phyloP scores from a whole-genome alignment of 2,329 filamentous ascomycete species.

The Phaeomoniella chlamydospora region DNA sequence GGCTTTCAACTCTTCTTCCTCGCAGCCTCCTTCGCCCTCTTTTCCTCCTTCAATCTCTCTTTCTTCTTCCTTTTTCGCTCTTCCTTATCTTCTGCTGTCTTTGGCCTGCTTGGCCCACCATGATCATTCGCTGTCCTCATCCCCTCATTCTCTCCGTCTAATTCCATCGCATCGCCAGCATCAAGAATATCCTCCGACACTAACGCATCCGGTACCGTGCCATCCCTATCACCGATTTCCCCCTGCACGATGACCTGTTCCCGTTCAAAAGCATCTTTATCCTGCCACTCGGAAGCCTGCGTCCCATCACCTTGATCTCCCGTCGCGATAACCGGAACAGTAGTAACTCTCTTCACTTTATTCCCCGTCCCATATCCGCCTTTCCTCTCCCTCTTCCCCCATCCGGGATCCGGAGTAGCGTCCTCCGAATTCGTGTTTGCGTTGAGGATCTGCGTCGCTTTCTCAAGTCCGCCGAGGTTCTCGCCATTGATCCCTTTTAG shows the following conservation, averaged over 20 bases:
- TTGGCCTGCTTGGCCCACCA: too few relatives aligned
- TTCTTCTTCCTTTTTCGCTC: constrained; percentile 42
- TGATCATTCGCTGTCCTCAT: constrained; percentile 22
- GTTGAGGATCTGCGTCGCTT: constrained; percentile 1
- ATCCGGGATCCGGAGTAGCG: constrained; percentile 1
- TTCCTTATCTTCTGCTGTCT: constrained; percentile 30
- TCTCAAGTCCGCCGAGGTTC: constrained; percentile 4
- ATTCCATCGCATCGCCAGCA: constrained; percentile 22
- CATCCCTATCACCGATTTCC: constrained; percentile 13
- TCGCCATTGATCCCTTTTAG: constrained; percentile 9
- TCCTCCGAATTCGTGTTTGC: constrained; percentile 4
- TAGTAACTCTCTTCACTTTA: not conserved
- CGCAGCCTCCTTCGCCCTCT: constrained; percentile 19
- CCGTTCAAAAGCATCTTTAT: constrained; percentile 8
- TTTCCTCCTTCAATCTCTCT: constrained; percentile 31
- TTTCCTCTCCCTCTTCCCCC: constrained; percentile 2
- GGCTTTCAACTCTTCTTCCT: too few relatives aligned
- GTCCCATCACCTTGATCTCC: constrained; percentile 1
- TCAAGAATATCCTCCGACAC: constrained; percentile 21
- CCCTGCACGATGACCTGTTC: constrained; percentile 4
- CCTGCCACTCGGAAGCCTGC: constrained; percentile 7
- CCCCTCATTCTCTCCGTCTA: constrained; percentile 19
- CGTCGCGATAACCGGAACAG: constrained; percentile 1
- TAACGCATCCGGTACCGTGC: constrained; percentile 11
- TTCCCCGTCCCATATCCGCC: constrained; percentile 1